Percentiles rank a stretch among this genome's conserved stretches.
Evolutionary conservation across 805 yeast species (phyloP).

Genomic region (Teunomyces pallodes): DNA sequence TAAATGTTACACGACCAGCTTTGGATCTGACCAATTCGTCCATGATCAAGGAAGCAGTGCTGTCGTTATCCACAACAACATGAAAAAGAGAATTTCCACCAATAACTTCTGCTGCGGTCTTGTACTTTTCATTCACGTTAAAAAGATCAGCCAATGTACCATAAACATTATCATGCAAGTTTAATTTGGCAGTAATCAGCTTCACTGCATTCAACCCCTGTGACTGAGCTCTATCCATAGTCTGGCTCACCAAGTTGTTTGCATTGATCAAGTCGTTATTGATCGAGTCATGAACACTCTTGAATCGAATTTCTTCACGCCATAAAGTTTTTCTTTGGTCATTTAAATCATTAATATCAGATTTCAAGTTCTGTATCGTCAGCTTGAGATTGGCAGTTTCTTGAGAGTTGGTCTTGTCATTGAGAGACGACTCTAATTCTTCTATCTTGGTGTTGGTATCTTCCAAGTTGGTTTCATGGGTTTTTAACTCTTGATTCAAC

Average conservation of each 20-base stretch:
- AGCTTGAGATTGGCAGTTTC: slow-evolving; percentile 21
- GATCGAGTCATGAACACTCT: slow-evolving; percentile 54
- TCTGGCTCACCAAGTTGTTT: slow-evolving; percentile 60
- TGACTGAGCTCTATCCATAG: slow-evolving; percentile 71
- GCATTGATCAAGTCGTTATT: slow-evolving; percentile 55
- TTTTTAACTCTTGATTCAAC: slow-evolving; percentile 17
- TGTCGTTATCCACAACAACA: slow-evolving; percentile 85
- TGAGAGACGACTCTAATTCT: slow-evolving; percentile 24
- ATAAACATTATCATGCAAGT: slow-evolving; percentile 58
- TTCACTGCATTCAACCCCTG: slow-evolving; percentile 69
- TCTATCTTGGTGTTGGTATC: slow-evolving; percentile 11
- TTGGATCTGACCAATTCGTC: slow-evolving; percentile 66
- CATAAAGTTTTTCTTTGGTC: slow-evolving; percentile 73
- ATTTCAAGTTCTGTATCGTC: slow-evolving; percentile 40
- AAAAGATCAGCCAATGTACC: slow-evolving; percentile 88
- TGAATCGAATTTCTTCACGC: slow-evolving; percentile 72
- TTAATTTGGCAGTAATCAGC: slow-evolving; percentile 57
- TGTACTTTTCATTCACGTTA: slow-evolving; percentile 75
- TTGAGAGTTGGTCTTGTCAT: slow-evolving; percentile 5
- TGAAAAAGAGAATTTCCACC: slow-evolving; percentile 87
- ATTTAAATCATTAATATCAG: slow-evolving; percentile 41
- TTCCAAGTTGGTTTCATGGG: slow-evolving; percentile 10
- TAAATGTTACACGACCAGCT: slow-evolving; percentile 84
- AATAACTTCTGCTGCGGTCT: slow-evolving; percentile 81
- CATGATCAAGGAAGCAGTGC: slow-evolving; percentile 77